phyloP scores from a whole-genome alignment of 495 filamentous ascomycete genomes.

The Neurospora pannonica region DNA sequence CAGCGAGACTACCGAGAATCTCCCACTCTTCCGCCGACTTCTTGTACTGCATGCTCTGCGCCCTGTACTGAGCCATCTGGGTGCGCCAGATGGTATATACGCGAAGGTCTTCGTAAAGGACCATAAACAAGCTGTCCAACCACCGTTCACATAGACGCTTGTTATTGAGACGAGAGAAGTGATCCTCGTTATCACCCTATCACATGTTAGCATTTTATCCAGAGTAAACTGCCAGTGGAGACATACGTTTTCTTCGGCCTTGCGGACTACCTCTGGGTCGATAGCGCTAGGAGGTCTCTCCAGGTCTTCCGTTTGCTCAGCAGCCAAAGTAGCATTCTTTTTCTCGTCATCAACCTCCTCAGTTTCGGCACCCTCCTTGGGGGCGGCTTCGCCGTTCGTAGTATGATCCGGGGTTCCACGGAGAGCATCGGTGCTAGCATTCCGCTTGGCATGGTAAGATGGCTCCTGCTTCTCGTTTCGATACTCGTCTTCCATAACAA shows the following conservation, averaged over 20 bases:
- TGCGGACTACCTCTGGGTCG: slow-evolving; percentile 73
- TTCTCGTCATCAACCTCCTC: slow-evolving; percentile 40
- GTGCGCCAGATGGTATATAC: slow-evolving; percentile 99
- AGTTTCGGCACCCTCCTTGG: slow-evolving; percentile 32
- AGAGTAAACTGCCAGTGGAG: not conserved
- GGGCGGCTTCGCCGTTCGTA: slow-evolving; percentile 47
- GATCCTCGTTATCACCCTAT: slow-evolving; percentile 37
- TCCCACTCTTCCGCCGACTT: slow-evolving; percentile 97
- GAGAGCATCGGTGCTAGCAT: slow-evolving; percentile 67
- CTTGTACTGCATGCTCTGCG: slow-evolving; percentile 84
- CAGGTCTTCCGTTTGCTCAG: slow-evolving; percentile 39
- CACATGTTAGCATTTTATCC: slow-evolving; percentile 9
- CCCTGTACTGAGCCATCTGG: slow-evolving; percentile 85
- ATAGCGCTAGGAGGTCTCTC: slow-evolving; percentile 76
- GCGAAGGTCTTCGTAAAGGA: slow-evolving; percentile 92
- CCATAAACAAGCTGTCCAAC: slow-evolving; percentile 99
- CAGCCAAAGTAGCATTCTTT: slow-evolving; percentile 5
- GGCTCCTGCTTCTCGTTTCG: slow-evolving; percentile 73
- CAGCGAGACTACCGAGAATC: slow-evolving; percentile 86
- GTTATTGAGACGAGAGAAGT: slow-evolving; percentile 69
- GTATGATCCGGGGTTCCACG: slow-evolving; percentile 54
- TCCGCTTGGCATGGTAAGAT: slow-evolving; percentile 45
- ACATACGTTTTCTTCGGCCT: slow-evolving; percentile 73
- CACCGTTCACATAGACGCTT: slow-evolving; percentile 95
- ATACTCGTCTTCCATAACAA: slow-evolving; percentile 99